Base-by-base conservation (phyloP, 257 asterid genomes). In the Salvia miltiorrhiza region DNA sequence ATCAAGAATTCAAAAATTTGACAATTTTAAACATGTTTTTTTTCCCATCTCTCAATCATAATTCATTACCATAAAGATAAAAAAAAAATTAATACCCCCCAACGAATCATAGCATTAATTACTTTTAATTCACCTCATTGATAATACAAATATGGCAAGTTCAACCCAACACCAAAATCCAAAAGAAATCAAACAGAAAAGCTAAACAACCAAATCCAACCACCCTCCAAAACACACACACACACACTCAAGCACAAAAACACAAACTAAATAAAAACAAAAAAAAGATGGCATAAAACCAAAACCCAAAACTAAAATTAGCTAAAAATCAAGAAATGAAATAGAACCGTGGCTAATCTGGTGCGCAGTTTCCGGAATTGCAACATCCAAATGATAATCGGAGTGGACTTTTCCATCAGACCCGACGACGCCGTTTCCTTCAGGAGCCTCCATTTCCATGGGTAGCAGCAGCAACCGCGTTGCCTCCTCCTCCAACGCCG, bases 291-390 rank as follows among this genome's bases (percentile, higher is more conserved):
- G 23, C 32, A 52, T 37, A 33, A 23, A 63, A 16, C 53, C 20
- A 49, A 44, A 3, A 26, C 20, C 39, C 26, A 50, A 67, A 13
- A 48, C 43, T 17, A 30, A 30, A 30, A 30, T 30, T 30, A 30
- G 33, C 5, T 4, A 33, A 7, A 2, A 24, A 13, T 14, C 13
- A n/a, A n/a, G 21, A 41, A 61, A 66, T 30, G 49, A 73, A 41
- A 72, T 14, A 23, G 32, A 53, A 93, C 98, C 98, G 4, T 77
- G 82, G 86, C 98, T 93, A 74, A 93, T 92, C 74, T 81, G 84
- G 65, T 93, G 98, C 23, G 98, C 96, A 47, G 97, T 93, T 1
- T 84, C 96, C 7, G 97, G 98, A 64, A 84, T 70, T 28, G 83
- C 79, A 73, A 90, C 82, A 28, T 77, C 86, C 74, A 78, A 6